phyloP scores from a whole-genome alignment of 2,329 filamentous ascomycete species.

The Diaporthe sp. region DNA sequence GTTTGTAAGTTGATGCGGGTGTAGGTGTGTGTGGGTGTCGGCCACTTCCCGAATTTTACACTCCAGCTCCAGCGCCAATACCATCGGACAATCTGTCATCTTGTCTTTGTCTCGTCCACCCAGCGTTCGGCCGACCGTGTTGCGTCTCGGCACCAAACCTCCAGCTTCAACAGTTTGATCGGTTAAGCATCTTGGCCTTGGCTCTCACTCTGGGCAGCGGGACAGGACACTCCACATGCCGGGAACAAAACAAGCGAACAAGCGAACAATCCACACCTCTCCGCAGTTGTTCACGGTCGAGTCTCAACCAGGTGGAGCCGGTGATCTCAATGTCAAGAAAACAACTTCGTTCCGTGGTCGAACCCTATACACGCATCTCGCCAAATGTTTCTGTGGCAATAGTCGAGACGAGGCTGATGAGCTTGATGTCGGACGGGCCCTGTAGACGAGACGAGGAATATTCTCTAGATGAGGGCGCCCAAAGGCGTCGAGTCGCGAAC shows the following conservation, averaged over 20 bases:
- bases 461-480: not conserved
- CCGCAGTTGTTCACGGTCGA: not conserved
- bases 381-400: conserved; percentile 26
- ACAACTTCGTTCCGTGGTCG: not conserved
- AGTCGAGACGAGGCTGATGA: conserved; percentile 4
- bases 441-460: conserved; percentile 11
- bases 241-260: conserved; percentile 26
- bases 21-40: not conserved
- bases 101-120: conserved; percentile 23
- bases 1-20: not conserved
- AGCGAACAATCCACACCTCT: not conserved
- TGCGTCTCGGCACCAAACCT: conserved; percentile 23
- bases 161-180: conserved; percentile 21
- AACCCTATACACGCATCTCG: not conserved
- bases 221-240: conserved; percentile 17
- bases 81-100: conserved; percentile 35
- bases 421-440: conserved; percentile 4
- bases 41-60: conserved; percentile 22
- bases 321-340: conserved; percentile 24
- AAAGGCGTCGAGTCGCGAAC: conserved; percentile 17
- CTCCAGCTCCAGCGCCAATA: conserved; percentile 9
- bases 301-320: conserved; percentile 32
- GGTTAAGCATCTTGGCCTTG: conserved; percentile 11
- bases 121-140: conserved; percentile 16
- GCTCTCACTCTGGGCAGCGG: not conserved